A percentile compares a stretch with the other conserved stretches of the same genome.
These are phyloP conservation scores for Polymyxa betae DNA, from an alignment of 208 protist species.

Conservation along the genomic window DNA sequence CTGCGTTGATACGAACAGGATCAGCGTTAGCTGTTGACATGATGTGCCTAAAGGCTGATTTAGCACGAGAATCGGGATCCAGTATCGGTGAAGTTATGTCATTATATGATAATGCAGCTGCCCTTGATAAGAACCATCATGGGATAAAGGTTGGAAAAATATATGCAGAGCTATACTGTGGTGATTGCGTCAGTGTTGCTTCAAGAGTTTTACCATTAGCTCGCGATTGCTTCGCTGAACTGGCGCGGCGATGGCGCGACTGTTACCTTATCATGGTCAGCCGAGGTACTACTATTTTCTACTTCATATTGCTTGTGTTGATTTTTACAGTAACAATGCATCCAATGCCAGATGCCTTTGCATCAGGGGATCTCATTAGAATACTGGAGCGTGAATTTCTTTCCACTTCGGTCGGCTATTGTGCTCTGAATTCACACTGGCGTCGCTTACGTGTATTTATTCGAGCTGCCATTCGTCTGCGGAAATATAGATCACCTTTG, in stretches of 20 bases:
- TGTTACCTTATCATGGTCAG: not conserved
- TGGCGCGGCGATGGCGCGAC: not conserved
- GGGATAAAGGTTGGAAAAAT: not conserved
- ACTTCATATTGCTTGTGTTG: no score
- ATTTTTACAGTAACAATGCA: no score
- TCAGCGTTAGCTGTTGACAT: not conserved
- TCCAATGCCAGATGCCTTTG: no score
- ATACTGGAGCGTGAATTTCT: no score
- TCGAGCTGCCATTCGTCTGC: no score
- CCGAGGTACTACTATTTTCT: no score
- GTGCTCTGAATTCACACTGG: no score
- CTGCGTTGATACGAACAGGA: not conserved
- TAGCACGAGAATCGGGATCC: constrained; percentile 12
- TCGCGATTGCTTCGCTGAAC: not conserved
- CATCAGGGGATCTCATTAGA: no score
- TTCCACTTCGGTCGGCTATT: no score
- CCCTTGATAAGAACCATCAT: not conserved
- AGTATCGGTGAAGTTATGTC: not conserved
- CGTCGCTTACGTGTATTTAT: no score
- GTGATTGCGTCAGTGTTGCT: not conserved
- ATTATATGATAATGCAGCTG: not conserved
- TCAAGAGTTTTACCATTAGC: not conserved
- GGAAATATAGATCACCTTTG: no score
- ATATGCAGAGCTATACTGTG: not conserved
- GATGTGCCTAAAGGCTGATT: constrained; percentile 35